Conservation (phyloP, 495 filamentous ascomycete species). For the Bryoglossum gracile region DNA sequence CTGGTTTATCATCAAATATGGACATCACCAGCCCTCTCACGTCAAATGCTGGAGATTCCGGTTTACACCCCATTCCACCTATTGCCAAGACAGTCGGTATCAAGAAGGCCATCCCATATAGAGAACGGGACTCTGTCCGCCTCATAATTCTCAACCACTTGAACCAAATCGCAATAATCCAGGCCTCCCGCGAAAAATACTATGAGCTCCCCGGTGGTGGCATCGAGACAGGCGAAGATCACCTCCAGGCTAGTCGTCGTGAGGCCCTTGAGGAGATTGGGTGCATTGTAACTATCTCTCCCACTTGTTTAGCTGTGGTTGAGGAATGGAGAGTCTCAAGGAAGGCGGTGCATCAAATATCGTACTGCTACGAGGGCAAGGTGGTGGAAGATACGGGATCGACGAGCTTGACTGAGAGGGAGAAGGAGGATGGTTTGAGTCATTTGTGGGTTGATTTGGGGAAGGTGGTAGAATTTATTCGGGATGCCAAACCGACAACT, state of each 20-base stretch:
- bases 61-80: no score
- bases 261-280: conserved; percentile 27
- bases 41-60: no score
- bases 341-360: conserved; percentile 24
- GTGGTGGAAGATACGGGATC: conserved; percentile 19
- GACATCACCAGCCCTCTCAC: no score
- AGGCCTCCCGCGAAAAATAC: conserved; percentile 21
- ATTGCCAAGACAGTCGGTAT: conserved; percentile 21
- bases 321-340: conserved; percentile 26
- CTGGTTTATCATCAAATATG: no score
- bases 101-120: conserved; percentile 14
- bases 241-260: conserved; percentile 14
- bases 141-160: conserved; percentile 16
- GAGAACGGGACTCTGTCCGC: conserved; percentile 16
- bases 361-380: conserved; percentile 23
- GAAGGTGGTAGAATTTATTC: conserved; percentile 20
- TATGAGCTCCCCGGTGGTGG: conserved; percentile 28
- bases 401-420: conserved; percentile 18
- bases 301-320: conserved; percentile 15
- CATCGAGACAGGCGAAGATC: conserved; percentile 22
- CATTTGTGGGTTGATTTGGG: conserved; percentile 21
- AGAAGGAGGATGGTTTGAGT: conserved; percentile 19
- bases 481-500: conserved; percentile 15
- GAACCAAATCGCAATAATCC: conserved; percentile 20
- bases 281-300: conserved; percentile 12